Conservation (phyloP, 768 basidiomycete genomes). For the Pleurotus salmoneostramineus region DNA sequence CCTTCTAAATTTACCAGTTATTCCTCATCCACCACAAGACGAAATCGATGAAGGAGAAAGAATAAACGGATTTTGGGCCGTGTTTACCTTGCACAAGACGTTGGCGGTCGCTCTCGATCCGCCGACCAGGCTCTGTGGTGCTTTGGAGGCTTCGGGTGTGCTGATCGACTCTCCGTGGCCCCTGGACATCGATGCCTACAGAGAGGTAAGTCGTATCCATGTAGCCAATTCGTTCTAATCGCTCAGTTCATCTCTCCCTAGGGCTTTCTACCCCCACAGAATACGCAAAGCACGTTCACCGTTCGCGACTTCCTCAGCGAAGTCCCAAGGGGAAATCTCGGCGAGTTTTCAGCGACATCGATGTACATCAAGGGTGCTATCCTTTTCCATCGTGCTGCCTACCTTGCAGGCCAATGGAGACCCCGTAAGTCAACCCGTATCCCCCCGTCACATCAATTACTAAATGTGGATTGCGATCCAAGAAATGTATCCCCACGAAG, state of each 20-base stretch:
- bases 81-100: slow-evolving; percentile 54
- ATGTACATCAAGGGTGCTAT: slow-evolving; percentile 52
- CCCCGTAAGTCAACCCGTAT: slow-evolving; percentile 28
- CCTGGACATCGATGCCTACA: slow-evolving; percentile 34
- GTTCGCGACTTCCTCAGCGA: slow-evolving; percentile 45
- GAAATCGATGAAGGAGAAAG: slow-evolving; percentile 61
- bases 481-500: slow-evolving; percentile 41
- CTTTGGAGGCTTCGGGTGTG: slow-evolving; percentile 46
- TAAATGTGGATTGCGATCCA: not conserved
- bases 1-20: slow-evolving; percentile 34
- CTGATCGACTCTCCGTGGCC: slow-evolving; percentile 53
- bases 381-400: slow-evolving; percentile 54
- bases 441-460: not conserved
- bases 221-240: not conserved
- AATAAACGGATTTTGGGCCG: slow-evolving; percentile 66
- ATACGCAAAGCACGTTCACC: slow-evolving; percentile 42
- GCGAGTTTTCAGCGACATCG: slow-evolving; percentile 33
- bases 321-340: slow-evolving; percentile 22
- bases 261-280: slow-evolving; percentile 36
- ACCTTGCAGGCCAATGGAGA: slow-evolving; percentile 46
- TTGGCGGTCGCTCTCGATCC: slow-evolving; percentile 51
- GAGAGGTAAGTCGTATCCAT: slow-evolving; percentile 25
- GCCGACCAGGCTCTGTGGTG: slow-evolving; percentile 48
- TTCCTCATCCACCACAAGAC: slow-evolving; percentile 28
- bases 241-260: slow-evolving; percentile 20